Evolutionary conservation across 495 filamentous ascomycete species (phyloP), one percentile per base, ranked within the genome.

Genomic region (Penicillium tannophilum): DNA sequence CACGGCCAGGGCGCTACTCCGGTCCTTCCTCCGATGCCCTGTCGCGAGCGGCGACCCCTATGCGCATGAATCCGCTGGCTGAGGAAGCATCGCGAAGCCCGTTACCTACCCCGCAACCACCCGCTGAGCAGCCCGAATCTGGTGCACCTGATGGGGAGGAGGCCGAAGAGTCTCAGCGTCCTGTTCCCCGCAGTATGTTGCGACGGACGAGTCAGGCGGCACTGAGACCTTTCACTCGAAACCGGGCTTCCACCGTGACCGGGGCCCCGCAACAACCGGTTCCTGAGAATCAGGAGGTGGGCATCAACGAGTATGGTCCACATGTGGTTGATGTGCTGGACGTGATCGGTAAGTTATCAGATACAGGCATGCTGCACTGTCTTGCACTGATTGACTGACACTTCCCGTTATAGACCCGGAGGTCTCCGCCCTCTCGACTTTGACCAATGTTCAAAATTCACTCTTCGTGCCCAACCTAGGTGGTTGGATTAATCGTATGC

Each of bases 381-480:
- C 6, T 26, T 16, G 19, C 16, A 9, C 4, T 49, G 12, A 30
- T 19, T 48, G 19, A 42, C 45, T 39, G 12, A 11, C 33, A 6
- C 39, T 7, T n/a, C n/a, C 16, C 14, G 14, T 41, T 26, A 36
- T 59, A 90, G 88, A 92, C 57, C 89, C 89, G 9, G 87, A 92
- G 74, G 86, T 92, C 2, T 83, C 86, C 6, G 87, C 87, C 5
- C 73, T 92, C 0, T 88, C 87, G 0, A 90, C 86, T 50, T 79
- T 92, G 5, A 92, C 87, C 52, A 92, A 92, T 66, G 86, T 92
- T 9, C 88, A 91, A 54, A 92, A 92, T 63, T 90, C 88, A 0
- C 81, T 92, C 7, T 90, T 92, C 68, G 72, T 91, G 31, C 88
- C 88, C 0, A 85, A 89, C n/a, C 72, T 91, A 31, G 86, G 86